Conservation (phyloP, 495 filamentous ascomycete genomes). For the Peziza echinospora region DNA sequence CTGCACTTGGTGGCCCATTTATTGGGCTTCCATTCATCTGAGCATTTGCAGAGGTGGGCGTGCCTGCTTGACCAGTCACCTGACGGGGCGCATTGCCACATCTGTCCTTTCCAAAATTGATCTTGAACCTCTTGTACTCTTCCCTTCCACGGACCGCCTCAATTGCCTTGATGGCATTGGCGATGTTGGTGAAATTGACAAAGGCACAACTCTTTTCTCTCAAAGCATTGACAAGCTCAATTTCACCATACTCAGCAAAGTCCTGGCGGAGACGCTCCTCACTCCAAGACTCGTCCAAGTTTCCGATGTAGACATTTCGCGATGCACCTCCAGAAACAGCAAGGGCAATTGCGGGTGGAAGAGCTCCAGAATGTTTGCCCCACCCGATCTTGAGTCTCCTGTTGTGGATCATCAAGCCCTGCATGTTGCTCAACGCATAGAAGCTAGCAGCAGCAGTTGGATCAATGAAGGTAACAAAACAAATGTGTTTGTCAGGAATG, state of each 20-base stretch:
- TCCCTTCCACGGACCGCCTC: conserved; percentile 85
- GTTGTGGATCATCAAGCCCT: conserved; percentile 98
- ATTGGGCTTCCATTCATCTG: conserved; percentile 29
- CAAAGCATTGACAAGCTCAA: conserved; percentile 88
- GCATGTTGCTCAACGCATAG: conserved; percentile 88
- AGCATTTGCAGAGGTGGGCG: conserved; percentile 22
- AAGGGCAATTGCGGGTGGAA: conserved; percentile 86
- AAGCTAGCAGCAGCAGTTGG: conserved; percentile 94
- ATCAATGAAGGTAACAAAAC: conserved; percentile 98
- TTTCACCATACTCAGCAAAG: conserved; percentile 94
- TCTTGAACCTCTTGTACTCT: conserved; percentile 94
- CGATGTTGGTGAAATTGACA: conserved; percentile 98
- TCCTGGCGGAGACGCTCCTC: conserved; percentile 91
- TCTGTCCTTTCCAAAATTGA: conserved; percentile 97
- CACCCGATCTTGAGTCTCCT: conserved; percentile 93
- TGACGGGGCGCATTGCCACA: conserved; percentile 93
- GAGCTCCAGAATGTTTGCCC: conserved; percentile 96
- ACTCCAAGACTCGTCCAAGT: conserved; percentile 88
- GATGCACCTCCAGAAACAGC: conserved; percentile 92
- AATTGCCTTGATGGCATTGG: conserved; percentile 97
- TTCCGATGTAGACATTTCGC: conserved; percentile 92
- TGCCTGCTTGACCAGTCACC: conserved; percentile 26
- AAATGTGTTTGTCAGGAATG: conserved; percentile 99
- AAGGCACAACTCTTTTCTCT: conserved; percentile 98
- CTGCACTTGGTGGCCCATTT: conserved; percentile 20